These are phyloP conservation scores for Clonostachys rhizophaga DNA, from an alignment of 2,329 filamentous ascomycete species.

Conservation along the genomic window DNA sequence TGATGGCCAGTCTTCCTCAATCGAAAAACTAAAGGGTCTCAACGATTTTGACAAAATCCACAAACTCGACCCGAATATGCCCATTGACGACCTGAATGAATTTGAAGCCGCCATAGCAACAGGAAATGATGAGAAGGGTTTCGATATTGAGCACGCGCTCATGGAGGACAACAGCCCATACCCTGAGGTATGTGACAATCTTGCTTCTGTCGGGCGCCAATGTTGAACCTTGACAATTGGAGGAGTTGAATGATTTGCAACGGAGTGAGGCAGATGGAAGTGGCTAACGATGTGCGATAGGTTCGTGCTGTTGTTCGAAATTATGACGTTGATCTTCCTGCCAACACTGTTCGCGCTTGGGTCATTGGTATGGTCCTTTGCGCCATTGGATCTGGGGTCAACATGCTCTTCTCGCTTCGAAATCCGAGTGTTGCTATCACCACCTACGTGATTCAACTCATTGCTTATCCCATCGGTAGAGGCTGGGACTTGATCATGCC, in stretches of 20 bases:
- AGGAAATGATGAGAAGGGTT: slow-evolving; percentile 49
- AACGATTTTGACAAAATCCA: slow-evolving; percentile 56
- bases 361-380: slow-evolving; percentile 55
- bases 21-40: slow-evolving; percentile 34
- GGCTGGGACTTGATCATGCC: slow-evolving; percentile 52
- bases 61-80: slow-evolving; percentile 60
- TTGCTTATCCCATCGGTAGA: slow-evolving; percentile 54
- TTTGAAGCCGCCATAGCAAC: slow-evolving; percentile 52
- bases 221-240: too few relatives aligned
- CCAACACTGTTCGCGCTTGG: slow-evolving; percentile 63
- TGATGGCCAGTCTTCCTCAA: slow-evolving; percentile 30
- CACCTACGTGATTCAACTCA: slow-evolving; percentile 57
- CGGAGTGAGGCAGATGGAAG: slow-evolving; percentile 2
- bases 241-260: background rate
- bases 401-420: slow-evolving; percentile 56
- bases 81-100: slow-evolving; percentile 56
- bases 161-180: slow-evolving; percentile 65
- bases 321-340: slow-evolving; percentile 59
- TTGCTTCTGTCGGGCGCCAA: too few relatives aligned
- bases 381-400: slow-evolving; percentile 57
- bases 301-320: slow-evolving; percentile 63
- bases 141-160: slow-evolving; percentile 50
- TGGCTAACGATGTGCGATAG: slow-evolving; percentile 19
- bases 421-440: slow-evolving; percentile 55
- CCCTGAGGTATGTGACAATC: slow-evolving; percentile 44